Percentiles rank a stretch among this genome's conserved stretches.
Evolutionary conservation across 257 asterid genomes (phyloP).

Genomic region (Asclepias syriaca): DNA sequence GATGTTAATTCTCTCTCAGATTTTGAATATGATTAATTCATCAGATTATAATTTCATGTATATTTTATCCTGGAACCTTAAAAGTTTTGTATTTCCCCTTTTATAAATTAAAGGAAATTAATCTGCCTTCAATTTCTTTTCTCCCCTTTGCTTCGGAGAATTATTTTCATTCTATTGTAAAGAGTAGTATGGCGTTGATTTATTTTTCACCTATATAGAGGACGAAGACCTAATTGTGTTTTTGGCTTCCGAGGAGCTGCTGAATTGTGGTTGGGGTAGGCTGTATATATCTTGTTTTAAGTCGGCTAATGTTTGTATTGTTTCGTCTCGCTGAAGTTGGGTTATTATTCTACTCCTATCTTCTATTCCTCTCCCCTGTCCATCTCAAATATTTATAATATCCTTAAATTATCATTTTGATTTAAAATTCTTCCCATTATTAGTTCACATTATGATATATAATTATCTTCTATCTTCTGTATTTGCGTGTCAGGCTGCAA

Average conservation of each 20-base stretch:
- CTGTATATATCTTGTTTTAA: no score
- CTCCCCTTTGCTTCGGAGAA: neutral
- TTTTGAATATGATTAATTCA: neutral
- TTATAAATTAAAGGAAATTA: no score
- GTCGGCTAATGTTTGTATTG: no score
- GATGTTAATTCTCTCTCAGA: neutral
- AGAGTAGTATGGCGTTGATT: no score
- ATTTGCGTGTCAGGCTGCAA: conserved; percentile 50
- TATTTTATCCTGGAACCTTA: neutral
- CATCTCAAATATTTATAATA: neutral
- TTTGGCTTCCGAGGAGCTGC: no score
- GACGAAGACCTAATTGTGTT: no score
- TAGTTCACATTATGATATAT: neutral
- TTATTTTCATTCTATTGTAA: no score
- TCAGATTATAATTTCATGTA: neutral
- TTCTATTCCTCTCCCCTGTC: neutral
- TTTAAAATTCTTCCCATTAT: neutral
- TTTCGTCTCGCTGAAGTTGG: no score
- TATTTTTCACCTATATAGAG: no score
- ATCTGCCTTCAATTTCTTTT: neutral
- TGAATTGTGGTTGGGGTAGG: no score
- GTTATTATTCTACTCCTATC: neutral
- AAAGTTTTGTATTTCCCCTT: no score
- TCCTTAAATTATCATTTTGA: neutral
- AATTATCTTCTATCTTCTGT: neutral